phyloP scores from a whole-genome alignment of 2,329 filamentous ascomycete genomes.

The Calonectria henricotiae region DNA sequence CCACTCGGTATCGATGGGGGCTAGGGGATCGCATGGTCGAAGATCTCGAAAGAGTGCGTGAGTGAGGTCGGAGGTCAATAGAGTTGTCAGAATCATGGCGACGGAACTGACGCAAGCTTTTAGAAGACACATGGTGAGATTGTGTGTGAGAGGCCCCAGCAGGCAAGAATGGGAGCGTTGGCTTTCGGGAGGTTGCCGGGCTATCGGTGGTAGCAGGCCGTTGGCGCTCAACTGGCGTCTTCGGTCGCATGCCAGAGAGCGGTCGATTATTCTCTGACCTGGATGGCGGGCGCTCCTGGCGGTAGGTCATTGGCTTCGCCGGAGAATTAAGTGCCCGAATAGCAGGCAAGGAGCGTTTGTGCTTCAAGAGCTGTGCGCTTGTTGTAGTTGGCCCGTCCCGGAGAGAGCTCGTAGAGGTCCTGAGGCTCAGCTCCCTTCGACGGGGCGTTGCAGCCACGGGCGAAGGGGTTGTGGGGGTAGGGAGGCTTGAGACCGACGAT shows the following conservation, averaged over 20 bases:
- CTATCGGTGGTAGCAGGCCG: conserved; percentile 67
- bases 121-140: conserved; percentile 84
- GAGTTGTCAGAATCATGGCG: conserved; percentile 87
- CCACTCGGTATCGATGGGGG: conserved; percentile 65
- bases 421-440: conserved; percentile 73
- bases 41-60: conserved; percentile 71
- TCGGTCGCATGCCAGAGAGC: conserved; percentile 72
- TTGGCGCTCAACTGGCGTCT: conserved; percentile 79
- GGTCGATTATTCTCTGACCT: conserved; percentile 70
- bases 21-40: conserved; percentile 74
- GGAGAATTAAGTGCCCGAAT: conserved; percentile 70
- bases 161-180: conserved; percentile 83
- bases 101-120: conserved; percentile 79
- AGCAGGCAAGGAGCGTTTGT: conserved; percentile 77
- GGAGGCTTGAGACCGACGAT: conserved; percentile 77
- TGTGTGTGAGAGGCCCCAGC: conserved; percentile 82
- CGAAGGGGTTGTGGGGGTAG: conserved; percentile 74
- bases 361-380: conserved; percentile 75
- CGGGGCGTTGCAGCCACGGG: conserved; percentile 75
- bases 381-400: conserved; percentile 77
- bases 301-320: conserved; percentile 65
- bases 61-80: conserved; percentile 72
- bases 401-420: conserved; percentile 69
- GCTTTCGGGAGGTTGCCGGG: conserved; percentile 71
- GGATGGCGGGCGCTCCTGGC: conserved; percentile 75